Evolutionary conservation across 768 basidiomycete genomes (phyloP).

Genomic region (Suillus americanus): DNA sequence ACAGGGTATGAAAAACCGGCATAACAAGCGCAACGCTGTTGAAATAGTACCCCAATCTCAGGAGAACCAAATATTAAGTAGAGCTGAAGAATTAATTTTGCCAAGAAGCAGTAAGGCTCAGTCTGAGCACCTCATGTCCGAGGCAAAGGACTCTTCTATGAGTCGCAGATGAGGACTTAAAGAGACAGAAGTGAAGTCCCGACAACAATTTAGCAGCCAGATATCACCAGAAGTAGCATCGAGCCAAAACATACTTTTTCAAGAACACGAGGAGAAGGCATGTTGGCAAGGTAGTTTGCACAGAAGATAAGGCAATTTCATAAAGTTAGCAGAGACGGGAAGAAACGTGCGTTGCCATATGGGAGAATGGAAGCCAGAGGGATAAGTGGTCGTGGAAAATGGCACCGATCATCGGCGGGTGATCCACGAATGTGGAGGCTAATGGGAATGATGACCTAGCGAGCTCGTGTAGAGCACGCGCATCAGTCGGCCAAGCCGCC

Average conservation of each 20-base stretch:
- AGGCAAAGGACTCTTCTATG: slow-evolving; percentile 9
- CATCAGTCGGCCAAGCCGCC: slow-evolving; percentile 15
- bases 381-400: slow-evolving; percentile 4
- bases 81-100: neutral
- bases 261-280: neutral
- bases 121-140: slow-evolving; percentile 8
- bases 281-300: neutral
- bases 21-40: neutral
- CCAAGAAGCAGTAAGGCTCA: slow-evolving; percentile 6
- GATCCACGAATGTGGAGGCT: slow-evolving; percentile 8
- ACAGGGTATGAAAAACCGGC: slow-evolving; percentile 9
- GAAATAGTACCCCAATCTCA: neutral
- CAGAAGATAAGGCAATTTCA: neutral
- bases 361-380: slow-evolving; percentile 4
- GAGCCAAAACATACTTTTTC: slow-evolving; percentile 2
- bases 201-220: neutral
- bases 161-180: slow-evolving; percentile 6
- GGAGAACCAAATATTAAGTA: neutral
- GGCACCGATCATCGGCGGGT: slow-evolving; percentile 3
- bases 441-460: slow-evolving; percentile 14
- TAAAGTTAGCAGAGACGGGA: neutral
- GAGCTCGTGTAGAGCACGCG: slow-evolving; percentile 18
- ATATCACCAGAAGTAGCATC: neutral
- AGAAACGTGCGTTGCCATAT: slow-evolving; percentile 2
- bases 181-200: slow-evolving; percentile 6